Base-by-base conservation (phyloP, 2,329 filamentous ascomycete genomes). In the Dactylonectria macrodidyma region DNA sequence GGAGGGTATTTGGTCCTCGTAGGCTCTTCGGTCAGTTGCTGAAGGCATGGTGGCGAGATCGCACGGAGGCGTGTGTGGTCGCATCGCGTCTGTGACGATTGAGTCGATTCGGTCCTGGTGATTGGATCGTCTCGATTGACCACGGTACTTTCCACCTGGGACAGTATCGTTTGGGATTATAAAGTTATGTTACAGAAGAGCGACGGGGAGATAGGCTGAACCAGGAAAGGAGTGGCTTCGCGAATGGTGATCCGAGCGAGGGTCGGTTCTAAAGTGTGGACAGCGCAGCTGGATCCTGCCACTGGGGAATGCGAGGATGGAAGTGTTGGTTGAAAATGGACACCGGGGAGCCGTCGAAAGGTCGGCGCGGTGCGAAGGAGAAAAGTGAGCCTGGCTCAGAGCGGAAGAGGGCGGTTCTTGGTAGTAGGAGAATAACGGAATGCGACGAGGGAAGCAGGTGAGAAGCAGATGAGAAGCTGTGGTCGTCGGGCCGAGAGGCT, bases 1-100 rank as follows among this genome's bases (percentile, higher is more conserved):
- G 24, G 91, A 90, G 78, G 91, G 91, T 85, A 93, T 91, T 80
- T 91, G 89, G 78, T 91, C 89, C 84, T 91, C 89, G 79, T 89
- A 91, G 75, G 90, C 79, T 79, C 88, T 87, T 74, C 89, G 84
- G 60, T 88, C 85, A 66, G 89, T 85, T 72, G 89, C 87, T 75
- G 89, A 90, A 80, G 88, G 88, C 89, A 91, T 91, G 70, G 81
- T 89, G 68, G 44, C 59, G 50, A 34, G 38, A 66, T 38, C 66
- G 63, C 54, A 38, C 44, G 41, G 22, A 44, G n/a, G 34, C 47
- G 51, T 52, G n/a, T 51, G 34, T 66, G 59, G 58, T 50, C 24
- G 61, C 55, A 19, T 19, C 57, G 59, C 62, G 22, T 59, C 41
- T 63, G 48, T 58, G 36, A 33, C 63, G 54, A n/a, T 44, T 44